These are phyloP conservation scores for Pelargonium exstipulatum DNA, from an alignment of 441 rosid species.

Conservation along the genomic window DNA sequence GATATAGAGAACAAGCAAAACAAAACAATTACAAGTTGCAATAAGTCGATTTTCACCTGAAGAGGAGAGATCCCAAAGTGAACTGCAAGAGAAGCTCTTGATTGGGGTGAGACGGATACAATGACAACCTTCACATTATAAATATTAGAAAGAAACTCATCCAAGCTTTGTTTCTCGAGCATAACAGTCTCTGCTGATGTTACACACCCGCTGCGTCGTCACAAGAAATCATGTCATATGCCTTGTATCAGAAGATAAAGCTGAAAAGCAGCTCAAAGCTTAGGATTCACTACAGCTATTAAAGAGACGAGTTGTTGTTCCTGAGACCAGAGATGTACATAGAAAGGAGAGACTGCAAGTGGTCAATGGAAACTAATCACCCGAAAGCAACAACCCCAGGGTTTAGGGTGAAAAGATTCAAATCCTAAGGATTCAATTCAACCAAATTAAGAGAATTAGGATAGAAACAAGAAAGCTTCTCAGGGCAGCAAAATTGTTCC, in stretches of 20 bases:
- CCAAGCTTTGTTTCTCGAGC: slow-evolving; percentile 96
- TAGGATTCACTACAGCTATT: too few species aligned
- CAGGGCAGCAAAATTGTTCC: too few species aligned
- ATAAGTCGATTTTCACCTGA: slow-evolving; percentile 33
- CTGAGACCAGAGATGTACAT: too few species aligned
- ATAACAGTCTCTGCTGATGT: slow-evolving; percentile 95
- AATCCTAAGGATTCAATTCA: too few species aligned
- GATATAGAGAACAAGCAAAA: neutral
- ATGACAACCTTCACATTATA: slow-evolving; percentile 52
- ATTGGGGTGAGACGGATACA: slow-evolving; percentile 78
- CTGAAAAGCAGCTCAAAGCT: too few species aligned
- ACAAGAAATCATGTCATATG: slow-evolving; percentile 5
- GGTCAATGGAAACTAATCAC: too few species aligned
- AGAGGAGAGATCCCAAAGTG: slow-evolving; percentile 64
- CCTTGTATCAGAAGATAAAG: neutral
- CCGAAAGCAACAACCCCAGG: too few species aligned
- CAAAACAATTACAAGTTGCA: neutral
- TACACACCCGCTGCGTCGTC: slow-evolving; percentile 68
- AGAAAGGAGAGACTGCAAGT: too few species aligned
- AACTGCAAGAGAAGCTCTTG: slow-evolving; percentile 84
- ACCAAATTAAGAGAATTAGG: too few species aligned
- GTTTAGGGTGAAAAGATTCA: too few species aligned
- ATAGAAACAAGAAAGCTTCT: too few species aligned
- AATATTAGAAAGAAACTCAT: slow-evolving; percentile 68
- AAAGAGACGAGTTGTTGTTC: too few species aligned